Conservation (phyloP, 768 basidiomycete species). For the Tulasnella calospora region DNA sequence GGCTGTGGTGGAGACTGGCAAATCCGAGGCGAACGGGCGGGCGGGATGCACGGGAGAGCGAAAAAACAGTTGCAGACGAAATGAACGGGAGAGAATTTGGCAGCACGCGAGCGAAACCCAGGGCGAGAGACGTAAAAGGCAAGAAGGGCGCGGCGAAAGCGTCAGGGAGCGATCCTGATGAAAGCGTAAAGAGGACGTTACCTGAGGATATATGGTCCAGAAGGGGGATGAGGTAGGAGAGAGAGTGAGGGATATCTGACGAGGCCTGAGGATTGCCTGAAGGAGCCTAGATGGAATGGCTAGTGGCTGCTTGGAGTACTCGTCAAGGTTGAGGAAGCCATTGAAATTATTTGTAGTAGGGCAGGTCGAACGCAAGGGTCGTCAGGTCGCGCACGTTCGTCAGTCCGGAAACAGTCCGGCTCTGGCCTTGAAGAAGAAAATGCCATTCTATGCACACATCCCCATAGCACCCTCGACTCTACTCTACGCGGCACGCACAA, state of each 20-base stretch:
- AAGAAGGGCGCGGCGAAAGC: background rate
- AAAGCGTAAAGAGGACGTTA: slow-evolving; percentile 1
- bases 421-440: background rate
- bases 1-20: background rate
- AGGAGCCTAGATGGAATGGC: slow-evolving; percentile 3
- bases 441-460: slow-evolving; percentile 3
- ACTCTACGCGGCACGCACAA: slow-evolving; percentile 1
- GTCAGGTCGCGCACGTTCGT: slow-evolving; percentile 4
- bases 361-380: background rate
- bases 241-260: background rate
- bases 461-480: background rate
- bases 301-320: background rate
- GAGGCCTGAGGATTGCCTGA: slow-evolving; percentile 11
- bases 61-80: slow-evolving; percentile 6
- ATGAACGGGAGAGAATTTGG: background rate
- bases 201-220: background rate
- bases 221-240: background rate
- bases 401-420: slow-evolving; percentile 2
- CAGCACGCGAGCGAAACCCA: background rate
- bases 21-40: background rate
- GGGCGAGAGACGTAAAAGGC: background rate
- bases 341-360: background rate
- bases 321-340: slow-evolving; percentile 7
- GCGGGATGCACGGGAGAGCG: background rate
- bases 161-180: background rate